Conservation (phyloP, 768 basidiomycete species). For the Kwoniella heveanensis region DNA sequence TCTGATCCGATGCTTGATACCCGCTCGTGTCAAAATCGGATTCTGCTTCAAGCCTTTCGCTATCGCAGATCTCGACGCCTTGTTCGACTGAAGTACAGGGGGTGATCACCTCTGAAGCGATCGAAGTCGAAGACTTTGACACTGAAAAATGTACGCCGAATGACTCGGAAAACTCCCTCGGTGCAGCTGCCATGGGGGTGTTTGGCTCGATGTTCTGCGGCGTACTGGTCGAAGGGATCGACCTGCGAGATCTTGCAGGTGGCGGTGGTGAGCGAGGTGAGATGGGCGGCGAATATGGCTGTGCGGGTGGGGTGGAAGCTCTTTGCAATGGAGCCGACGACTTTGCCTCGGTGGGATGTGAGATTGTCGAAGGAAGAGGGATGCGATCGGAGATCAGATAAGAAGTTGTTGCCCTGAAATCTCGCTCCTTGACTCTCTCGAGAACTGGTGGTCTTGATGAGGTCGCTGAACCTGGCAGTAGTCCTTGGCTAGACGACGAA, state of each 20-base stretch:
- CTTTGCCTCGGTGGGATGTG: not conserved
- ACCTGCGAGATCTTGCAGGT: slow-evolving; percentile 14
- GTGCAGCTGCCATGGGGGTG: not conserved
- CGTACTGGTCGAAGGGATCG: not conserved
- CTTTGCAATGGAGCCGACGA: not conserved
- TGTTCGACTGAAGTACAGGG: slow-evolving; percentile 13
- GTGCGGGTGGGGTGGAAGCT: not conserved
- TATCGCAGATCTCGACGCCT: not conserved
- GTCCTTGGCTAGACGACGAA: not conserved
- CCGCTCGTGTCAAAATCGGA: not conserved
- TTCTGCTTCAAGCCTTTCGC: not conserved
- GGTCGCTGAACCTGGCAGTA: not conserved
- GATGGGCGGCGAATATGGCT: not conserved
- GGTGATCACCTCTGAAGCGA: slow-evolving; percentile 25
- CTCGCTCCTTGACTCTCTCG: not conserved
- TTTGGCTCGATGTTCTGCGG: not conserved
- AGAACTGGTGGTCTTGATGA: not conserved
- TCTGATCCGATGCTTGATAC: not conserved
- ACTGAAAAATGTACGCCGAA: slow-evolving; percentile 26
- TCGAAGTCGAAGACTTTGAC: slow-evolving; percentile 16
- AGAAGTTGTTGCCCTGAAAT: not conserved
- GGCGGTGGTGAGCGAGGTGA: slow-evolving; percentile 22
- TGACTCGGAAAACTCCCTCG: slow-evolving; percentile 22
- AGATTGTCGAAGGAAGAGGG: slow-evolving; percentile 4
- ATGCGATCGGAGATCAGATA: not conserved